A percentile compares a stretch with the other conserved stretches of the same genome.
Conservation (phyloP, 176 grass and related monocot species). For the Lolium rigidum region DNA sequence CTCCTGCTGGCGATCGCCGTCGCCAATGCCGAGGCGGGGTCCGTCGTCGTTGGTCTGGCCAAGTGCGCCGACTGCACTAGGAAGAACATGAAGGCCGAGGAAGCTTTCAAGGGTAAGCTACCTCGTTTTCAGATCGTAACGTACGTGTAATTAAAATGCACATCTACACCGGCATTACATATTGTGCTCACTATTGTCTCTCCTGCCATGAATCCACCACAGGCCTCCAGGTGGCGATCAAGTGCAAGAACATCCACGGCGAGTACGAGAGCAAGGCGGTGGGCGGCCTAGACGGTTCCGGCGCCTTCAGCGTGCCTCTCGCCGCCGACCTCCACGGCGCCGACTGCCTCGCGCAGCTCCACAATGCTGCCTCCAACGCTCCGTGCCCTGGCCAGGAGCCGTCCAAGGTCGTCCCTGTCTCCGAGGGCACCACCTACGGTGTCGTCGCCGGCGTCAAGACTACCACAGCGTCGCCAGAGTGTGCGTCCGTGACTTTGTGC, state of each 20-base stretch:
- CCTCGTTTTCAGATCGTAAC: not conserved
- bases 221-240: conserved; percentile 12
- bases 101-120: conserved; percentile 7
- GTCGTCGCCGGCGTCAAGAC: conserved; percentile 7
- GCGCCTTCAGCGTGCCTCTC: conserved; percentile 39
- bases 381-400: conserved; percentile 45
- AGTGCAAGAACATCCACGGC: not conserved
- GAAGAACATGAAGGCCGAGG: conserved; percentile 2
- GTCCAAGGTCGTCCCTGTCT: not conserved
- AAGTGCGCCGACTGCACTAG: conserved; percentile 27
- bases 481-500: conserved; percentile 12
- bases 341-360: conserved; percentile 45
- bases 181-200: not conserved
- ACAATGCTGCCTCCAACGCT: not conserved
- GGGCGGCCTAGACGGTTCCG: not conserved
- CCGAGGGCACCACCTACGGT: conserved; percentile 10
- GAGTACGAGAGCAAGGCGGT: conserved; percentile 7
- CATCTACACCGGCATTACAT: not conserved
- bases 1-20: not conserved
- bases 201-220: not conserved
- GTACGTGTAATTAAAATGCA: not conserved
- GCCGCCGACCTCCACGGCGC: not conserved
- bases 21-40: not conserved
- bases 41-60: not conserved
- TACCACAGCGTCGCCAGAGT: not conserved